Percentiles rank a stretch among this genome's conserved stretches.
phyloP scores from a whole-genome alignment of 257 asterid species.

The Solanum stenotomum region DNA sequence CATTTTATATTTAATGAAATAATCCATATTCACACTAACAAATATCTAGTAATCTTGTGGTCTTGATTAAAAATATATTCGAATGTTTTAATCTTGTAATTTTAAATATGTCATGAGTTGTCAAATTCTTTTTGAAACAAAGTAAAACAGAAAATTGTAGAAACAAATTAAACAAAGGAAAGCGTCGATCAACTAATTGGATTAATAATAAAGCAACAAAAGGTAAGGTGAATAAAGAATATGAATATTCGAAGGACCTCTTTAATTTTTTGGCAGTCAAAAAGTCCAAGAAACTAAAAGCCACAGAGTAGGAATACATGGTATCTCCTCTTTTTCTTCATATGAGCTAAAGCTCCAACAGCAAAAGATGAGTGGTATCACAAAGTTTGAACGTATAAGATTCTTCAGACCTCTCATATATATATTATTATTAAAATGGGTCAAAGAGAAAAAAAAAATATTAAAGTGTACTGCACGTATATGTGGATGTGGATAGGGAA shows the following conservation, averaged over 20 bases:
- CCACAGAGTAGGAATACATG: not conserved
- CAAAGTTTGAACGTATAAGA: not conserved
- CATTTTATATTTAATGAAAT: too few species aligned
- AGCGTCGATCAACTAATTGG: not conserved
- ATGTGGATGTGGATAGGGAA: not conserved
- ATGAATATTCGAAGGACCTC: not conserved
- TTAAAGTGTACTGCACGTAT: not conserved
- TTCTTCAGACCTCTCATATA: not conserved
- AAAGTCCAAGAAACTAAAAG: not conserved
- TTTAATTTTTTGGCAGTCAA: not conserved
- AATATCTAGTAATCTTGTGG: too few species aligned
- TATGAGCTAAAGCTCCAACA: not conserved
- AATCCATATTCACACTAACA: too few species aligned
- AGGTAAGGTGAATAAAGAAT: not conserved
- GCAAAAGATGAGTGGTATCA: not conserved
- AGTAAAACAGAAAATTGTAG: too few species aligned
- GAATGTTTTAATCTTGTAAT: too few species aligned
- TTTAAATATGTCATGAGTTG: too few species aligned
- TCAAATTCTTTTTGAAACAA: too few species aligned
- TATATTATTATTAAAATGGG: not conserved
- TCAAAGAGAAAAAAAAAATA: not conserved
- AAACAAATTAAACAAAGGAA: not conserved
- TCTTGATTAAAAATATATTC: too few species aligned
- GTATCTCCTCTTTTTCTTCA: not conserved
- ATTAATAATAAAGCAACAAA: not conserved